Evolutionary conservation across 257 asterid genomes (phyloP).

Genomic region (Nicotiana undulata): DNA sequence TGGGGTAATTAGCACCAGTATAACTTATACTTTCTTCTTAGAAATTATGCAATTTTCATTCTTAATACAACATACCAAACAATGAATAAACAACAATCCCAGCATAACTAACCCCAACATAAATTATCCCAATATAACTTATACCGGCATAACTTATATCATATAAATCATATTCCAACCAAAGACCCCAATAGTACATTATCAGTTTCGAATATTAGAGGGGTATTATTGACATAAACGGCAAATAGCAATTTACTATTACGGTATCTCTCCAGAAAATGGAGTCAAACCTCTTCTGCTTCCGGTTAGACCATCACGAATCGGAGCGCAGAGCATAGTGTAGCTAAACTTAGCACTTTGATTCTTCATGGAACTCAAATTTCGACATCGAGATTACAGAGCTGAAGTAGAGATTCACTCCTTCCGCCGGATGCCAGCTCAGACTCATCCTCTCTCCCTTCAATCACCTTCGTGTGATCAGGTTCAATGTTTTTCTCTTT

Average conservation of each 20-base stretch:
- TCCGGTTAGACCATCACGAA: background rate
- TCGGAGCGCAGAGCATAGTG: background rate
- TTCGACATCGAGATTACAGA: constrained; percentile 50
- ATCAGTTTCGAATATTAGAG: no score
- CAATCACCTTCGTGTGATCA: constrained; percentile 21
- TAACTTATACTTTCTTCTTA: no score
- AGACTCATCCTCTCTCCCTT: constrained; percentile 53
- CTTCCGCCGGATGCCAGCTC: constrained; percentile 37
- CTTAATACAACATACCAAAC: no score
- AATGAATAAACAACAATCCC: no score
- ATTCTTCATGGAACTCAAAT: constrained; percentile 47
- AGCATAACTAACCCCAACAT: no score
- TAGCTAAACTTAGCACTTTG: background rate
- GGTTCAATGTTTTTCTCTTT: constrained; percentile 26
- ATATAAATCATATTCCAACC: no score
- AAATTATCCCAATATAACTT: no score
- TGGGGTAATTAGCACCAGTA: no score
- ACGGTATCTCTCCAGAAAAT: background rate
- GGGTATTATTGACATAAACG: no score
- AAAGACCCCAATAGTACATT: no score
- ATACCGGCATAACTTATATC: no score
- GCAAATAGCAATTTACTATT: background rate
- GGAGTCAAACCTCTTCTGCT: background rate
- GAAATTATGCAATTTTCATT: no score
- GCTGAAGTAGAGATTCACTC: constrained; percentile 39